Conservation (phyloP, 2,329 filamentous ascomycete genomes). For the Magnaporthiopsis rhizophila region DNA sequence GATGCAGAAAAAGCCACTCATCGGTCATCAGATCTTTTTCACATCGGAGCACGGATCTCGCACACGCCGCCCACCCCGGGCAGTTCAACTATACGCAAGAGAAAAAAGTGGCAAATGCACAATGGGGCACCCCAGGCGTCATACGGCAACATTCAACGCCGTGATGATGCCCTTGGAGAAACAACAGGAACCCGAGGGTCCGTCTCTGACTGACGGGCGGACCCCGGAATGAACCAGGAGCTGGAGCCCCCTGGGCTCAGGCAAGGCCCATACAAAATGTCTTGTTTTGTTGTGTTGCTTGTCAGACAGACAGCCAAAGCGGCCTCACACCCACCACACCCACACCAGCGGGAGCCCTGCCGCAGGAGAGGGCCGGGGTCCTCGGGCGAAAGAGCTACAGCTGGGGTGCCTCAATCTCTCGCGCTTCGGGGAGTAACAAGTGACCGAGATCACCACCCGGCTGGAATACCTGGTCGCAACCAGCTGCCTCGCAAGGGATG, state of each 20-base stretch:
- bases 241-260: too few species aligned
- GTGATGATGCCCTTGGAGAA: too few species aligned
- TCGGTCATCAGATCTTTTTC: background rate
- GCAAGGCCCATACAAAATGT: background rate
- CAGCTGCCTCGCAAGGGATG: background rate
- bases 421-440: background rate
- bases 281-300: background rate
- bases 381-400: background rate
- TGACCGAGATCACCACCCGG: background rate
- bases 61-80: too few species aligned
- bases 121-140: background rate
- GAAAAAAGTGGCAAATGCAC: background rate
- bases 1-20: background rate
- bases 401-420: background rate
- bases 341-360: background rate
- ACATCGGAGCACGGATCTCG: background rate
- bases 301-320: background rate
- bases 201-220: too few species aligned
- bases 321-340: background rate
- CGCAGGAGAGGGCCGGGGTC: background rate
- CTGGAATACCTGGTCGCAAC: background rate
- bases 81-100: background rate
- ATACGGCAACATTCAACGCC: background rate
- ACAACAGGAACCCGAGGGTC: too few species aligned
- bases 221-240: too few species aligned